Percentiles rank a stretch among this genome's conserved stretches.
These are phyloP conservation scores for Davidsoniella eucalypti DNA, from an alignment of 2,329 filamentous ascomycete genomes.

Conservation along the genomic window DNA sequence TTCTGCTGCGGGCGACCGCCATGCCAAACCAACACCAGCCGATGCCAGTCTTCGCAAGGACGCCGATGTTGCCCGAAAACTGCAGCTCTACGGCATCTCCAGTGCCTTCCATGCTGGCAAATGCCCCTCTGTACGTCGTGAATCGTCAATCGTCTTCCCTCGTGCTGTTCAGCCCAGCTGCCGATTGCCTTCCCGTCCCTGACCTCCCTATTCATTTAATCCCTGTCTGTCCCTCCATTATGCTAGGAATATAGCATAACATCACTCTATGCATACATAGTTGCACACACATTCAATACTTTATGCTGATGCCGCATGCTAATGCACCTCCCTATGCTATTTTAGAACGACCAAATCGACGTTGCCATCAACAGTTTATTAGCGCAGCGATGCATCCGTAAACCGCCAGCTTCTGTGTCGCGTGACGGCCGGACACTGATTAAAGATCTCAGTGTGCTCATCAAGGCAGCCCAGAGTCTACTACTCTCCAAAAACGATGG, in stretches of 20 bases:
- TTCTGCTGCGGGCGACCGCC: too few species aligned
- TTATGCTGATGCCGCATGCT: neutral
- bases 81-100: slow-evolving; percentile 86
- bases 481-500: slow-evolving; percentile 89
- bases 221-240: neutral
- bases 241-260: neutral
- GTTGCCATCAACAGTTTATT: slow-evolving; percentile 82
- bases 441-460: slow-evolving; percentile 58
- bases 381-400: slow-evolving; percentile 49
- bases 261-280: neutral
- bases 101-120: slow-evolving; percentile 77
- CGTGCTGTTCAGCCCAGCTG: neutral
- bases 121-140: slow-evolving; percentile 58
- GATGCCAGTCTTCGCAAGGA: slow-evolving; percentile 54
- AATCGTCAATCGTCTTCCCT: slow-evolving; percentile 8
- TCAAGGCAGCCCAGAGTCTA: slow-evolving; percentile 70
- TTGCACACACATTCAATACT: too few species aligned
- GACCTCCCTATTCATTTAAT: too few species aligned
- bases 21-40: neutral
- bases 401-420: slow-evolving; percentile 63
- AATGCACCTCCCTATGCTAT: slow-evolving; percentile 11
- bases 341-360: slow-evolving; percentile 85
- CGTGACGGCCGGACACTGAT: slow-evolving; percentile 67
- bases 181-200: neutral
- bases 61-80: slow-evolving; percentile 77